These are phyloP conservation scores for Fonsecaea nubica DNA, from an alignment of 2,329 filamentous ascomycete species.

Conservation along the genomic window DNA sequence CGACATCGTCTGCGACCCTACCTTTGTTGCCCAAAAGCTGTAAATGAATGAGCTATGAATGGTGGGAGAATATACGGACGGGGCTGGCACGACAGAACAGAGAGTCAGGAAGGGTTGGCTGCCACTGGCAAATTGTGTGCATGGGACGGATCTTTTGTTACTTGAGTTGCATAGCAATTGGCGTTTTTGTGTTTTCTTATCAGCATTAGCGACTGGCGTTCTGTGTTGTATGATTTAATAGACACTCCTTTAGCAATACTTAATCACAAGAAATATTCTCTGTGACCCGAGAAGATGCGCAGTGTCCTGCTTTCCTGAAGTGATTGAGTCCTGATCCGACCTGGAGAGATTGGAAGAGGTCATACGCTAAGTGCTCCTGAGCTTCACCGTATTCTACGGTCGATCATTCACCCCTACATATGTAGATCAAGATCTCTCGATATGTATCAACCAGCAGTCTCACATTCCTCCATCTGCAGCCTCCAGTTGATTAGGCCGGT, in stretches of 20 bases:
- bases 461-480: neutral
- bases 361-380: neutral
- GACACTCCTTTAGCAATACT: constrained; percentile 15
- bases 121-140: neutral
- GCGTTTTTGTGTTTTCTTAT: constrained; percentile 15
- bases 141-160: constrained; percentile 14
- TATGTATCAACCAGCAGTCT: neutral
- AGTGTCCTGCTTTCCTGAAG: neutral
- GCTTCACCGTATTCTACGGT: neutral
- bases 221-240: neutral
- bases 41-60: constrained; percentile 1
- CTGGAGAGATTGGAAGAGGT: neutral
- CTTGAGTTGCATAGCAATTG: constrained; percentile 25
- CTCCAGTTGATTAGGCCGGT: neutral
- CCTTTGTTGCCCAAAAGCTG: constrained; percentile 30
- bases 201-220: constrained; percentile 18
- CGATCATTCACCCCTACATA: neutral
- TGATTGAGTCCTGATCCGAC: neutral
- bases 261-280: constrained; percentile 4
- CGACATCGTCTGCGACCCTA: constrained; percentile 43
- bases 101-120: neutral
- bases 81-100: neutral
- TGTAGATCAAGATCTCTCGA: neutral
- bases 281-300: constrained; percentile 1
- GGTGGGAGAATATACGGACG: neutral